Evolutionary conservation across 176 grass and related monocot genomes (phyloP), one percentile per base, ranked within the genome.

Genomic region (Saccharum officinarum): DNA sequence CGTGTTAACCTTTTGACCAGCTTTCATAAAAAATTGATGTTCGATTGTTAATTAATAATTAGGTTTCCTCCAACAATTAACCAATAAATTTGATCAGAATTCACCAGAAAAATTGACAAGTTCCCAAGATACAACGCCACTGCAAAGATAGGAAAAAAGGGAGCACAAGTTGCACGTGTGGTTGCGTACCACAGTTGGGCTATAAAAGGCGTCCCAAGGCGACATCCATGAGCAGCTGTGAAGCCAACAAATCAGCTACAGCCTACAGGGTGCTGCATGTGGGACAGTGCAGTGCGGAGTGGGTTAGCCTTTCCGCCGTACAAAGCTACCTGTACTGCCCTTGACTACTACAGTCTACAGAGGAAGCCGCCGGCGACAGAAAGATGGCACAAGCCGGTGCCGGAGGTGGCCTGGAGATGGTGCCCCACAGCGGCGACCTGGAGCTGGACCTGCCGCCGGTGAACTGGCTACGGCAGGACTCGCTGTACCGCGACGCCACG

Each of bases 401-500:
- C 14, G 36, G 57, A 8, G 37, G 73, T 20, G 46, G 45, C 88
- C 26, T 39, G 22, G 88, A 86, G 59, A 90, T 83, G 45, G 17
- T 67, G 9, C 7, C 54, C 26, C 42, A 55, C 67, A 45, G 79
- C 67, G 59, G 88, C 79, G 79, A 86, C 18, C 22, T 50, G 38
- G 74, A 86, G 79, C 65, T 39, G 28, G 67, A 60, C 22, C 74
- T 78, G 66, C 75, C 78, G 54, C 34, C 69, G 73, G 3, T 22
- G 54, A 80, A 73, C 54, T 80, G 71, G 18, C 50, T 26, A 45
- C 73, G 88, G 57, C 88, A 90, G 84, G 88, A 90, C 80, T 90
- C 88, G 39, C 88, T 86, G 26, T 86, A 73, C 79, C 84, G 59
- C 73, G 88, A 90, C 67, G 88, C 88, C 9, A 90, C 73, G 1